A percentile compares a stretch with the other conserved stretches of the same genome.
phyloP scores from a whole-genome alignment of 176 grass and related monocot species.

The Elymus sibiricus region DNA sequence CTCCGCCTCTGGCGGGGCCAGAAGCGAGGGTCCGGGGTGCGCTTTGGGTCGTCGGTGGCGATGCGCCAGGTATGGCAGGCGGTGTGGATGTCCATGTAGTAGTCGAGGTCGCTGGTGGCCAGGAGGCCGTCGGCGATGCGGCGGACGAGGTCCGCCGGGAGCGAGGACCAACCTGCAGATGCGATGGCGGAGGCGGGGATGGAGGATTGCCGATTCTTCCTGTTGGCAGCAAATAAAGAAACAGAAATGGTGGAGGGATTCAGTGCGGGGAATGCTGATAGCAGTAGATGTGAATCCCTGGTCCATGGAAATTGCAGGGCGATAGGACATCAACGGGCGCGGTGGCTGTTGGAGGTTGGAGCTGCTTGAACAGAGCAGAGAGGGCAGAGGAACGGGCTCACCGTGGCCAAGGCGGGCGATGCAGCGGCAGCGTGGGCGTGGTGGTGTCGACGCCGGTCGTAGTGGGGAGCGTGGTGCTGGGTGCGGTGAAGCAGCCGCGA shows the following conservation, averaged over 20 bases:
- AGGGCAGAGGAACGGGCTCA: background rate
- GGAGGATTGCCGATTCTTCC: background rate
- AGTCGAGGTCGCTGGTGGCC: background rate
- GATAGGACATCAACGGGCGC: background rate
- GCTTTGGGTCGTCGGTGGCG: background rate
- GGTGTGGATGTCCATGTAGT: background rate
- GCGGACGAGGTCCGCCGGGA: background rate
- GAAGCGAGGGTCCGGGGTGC: background rate
- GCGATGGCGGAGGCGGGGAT: background rate
- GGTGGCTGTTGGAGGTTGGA: background rate
- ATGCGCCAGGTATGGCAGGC: background rate
- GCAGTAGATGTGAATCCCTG: background rate
- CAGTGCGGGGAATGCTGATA: background rate
- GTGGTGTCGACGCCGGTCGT: constrained; percentile 67
- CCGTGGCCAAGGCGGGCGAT: constrained; percentile 43
- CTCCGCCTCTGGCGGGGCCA: background rate
- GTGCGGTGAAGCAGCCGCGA: constrained; percentile 9
- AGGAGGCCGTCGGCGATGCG: background rate
- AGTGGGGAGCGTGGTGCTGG: constrained; percentile 57
- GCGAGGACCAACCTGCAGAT: background rate
- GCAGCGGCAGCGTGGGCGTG: constrained; percentile 55
- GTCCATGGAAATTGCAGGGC: background rate
- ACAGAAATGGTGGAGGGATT: background rate
- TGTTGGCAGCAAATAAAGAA: background rate
- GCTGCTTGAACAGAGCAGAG: background rate